Base-by-base conservation (phyloP, 768 basidiomycete genomes). In the Termitomyces sp. region DNA sequence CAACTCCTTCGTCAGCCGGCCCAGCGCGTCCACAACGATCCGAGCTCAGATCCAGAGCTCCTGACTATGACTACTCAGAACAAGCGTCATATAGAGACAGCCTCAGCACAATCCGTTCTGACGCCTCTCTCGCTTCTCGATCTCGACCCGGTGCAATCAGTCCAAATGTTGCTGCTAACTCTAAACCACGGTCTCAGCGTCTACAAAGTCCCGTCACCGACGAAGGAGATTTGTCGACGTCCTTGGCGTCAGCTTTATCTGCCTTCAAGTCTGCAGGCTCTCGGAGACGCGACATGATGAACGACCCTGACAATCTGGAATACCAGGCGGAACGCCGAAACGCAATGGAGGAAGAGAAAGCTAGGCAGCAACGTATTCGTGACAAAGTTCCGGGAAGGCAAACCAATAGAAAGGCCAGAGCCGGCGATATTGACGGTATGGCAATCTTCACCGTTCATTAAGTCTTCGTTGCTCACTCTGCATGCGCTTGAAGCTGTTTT, bases 341-440 rank as follows among this genome's bases (percentile, higher is more conserved):
- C 58, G 88, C 88, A 60, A 68, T 79, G 11, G 85, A 87, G 58
- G 77, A 76, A 10, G 87, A 89, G 67, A 81, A 72, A 61, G 73
- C 65, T n/a, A 78, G 83, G 45, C 88, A 90, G 62, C 81, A 82
- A 61, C 78, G 84, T 55, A 85, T 89, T 64, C 77, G 76, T 59
- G 85, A 88, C 54, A 84, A 80, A 65, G 81, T 80, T 28, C 84
- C 87, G 35, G 81, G 83, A 32, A 74, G 82, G 52, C 74, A 72
- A 56, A 64, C 67, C 12, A 81, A 75, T 45, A 78, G 80, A 37
- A 82, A 76, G 61, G 73, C 82, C 42, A 82, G 78, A 65, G 77
- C 81, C 45, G 92, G 90, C 7, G 91, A 93, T 65, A 90, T 96
- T 61, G 93, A 95, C 67, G 89, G 90, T 87, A 68, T 62, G 84